Evolutionary conservation across 352 stramenopile genomes (phyloP), one percentile per base, ranked within the genome.

Genomic region (Elongisporangium undulatum): DNA sequence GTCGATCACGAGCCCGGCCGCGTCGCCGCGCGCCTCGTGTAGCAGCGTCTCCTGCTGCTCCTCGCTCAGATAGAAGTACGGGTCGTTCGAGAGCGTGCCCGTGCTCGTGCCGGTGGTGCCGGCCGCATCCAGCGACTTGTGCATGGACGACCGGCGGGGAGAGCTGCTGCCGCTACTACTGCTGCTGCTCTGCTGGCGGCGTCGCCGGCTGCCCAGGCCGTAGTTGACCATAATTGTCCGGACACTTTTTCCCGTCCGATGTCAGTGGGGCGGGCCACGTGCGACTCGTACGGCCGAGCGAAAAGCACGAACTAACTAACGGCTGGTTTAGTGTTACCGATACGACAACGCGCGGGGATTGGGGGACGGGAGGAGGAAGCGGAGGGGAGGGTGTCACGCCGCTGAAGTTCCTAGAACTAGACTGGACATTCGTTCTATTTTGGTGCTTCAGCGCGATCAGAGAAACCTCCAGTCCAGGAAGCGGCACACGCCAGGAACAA

Each of bases 61-160:
- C 0, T 80, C 69, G 51, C 55, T 82, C 45, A 90, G 85, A 21
- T 69, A 66, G 49, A 90, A 73, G 58, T 90, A 90, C 61, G 68
- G 71, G 15, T 67, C 61, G 58, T 71, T 71, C 29, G 69, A 69
- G 51, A 49, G 48, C 56, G 59, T 16, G 19, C 52, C 20, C 21
- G 56, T 56, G 49, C 49, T 49, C 5, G 50, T 50, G 54, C 55
- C 45, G 20, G 38, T 24, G 41, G 58, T 45, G 19, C 39, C 57
- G 38, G 58, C 22, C 39, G 61, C 23, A 52, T 72, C 56, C 54
- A 23, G 51, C 34, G 61, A 29, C 62, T 34, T 2, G 50, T 24
- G 22, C 34, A 39, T 41, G 48, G 23, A 29, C 34, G 58, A 52
- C 20, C 50, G 66, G 29, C 55, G 62, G 53, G 61, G 61, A 49